Base-by-base conservation (phyloP, 2,329 filamentous ascomycete genomes). In the Magnaporthiopsis rhizophila region DNA sequence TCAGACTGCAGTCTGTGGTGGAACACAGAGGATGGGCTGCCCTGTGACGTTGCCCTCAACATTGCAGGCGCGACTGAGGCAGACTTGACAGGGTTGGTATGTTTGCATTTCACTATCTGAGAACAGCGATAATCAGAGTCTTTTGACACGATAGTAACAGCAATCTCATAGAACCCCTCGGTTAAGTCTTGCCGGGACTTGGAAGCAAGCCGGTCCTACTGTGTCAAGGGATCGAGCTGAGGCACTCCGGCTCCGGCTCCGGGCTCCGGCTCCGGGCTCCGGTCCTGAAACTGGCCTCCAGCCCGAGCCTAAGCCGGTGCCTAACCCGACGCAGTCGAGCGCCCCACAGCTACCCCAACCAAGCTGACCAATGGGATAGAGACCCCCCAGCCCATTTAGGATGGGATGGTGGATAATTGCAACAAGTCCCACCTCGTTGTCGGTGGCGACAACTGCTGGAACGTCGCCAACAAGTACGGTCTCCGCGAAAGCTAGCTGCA, bases 1-100 rank as follows among this genome's bases (percentile, higher is more conserved):
- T 62, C 64, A 11, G 64, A 61, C 30, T 65, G 64, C 45, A 65
- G 58, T 21, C 36, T 65, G 36, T 65, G 64, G 64, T 65, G 62
- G 62, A 64, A 65, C 58, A 56, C 62, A 3, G 64, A 65, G 28
- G 62, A 65, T 50, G 64, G 64, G 21, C 6, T 65, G 21, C 64
- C 56, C 62, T 65, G 64, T n/a, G 64, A 65, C 36, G 61, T 62
- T 30, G 64, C 57, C n/a, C 64, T 65, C 28, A 13, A 38, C 12
- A 57, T 65, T 36, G 62, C 57, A 11, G 64, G 50, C 1, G 32
- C 60, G 12, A 64, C 50, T 18, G 32, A 56, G n/a, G 56, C 32
- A 18, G 34, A 64, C n/a, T n/a, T 64, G 62, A 57, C 32, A 7
- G 34, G 50, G 32, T 60, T 64, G 58, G 63, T 64, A 56, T 15